A percentile compares a stretch with the other conserved stretches of the same genome.
phyloP scores from a whole-genome alignment of 805 yeast species.

The Candida silvicultrix region DNA sequence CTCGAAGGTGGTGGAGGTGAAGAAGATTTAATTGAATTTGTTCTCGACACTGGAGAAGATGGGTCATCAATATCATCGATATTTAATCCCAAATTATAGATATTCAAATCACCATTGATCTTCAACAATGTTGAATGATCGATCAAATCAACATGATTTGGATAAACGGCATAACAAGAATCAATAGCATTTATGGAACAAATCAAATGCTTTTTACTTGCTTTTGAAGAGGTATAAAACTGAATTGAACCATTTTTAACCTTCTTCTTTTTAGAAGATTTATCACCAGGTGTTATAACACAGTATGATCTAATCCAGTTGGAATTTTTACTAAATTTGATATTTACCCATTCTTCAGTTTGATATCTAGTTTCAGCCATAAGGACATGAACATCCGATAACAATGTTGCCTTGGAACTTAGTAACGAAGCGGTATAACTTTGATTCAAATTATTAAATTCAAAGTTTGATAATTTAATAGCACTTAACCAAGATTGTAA shows the following conservation, averaged over 20 bases:
- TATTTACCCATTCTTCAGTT: constrained; percentile 55
- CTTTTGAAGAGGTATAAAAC: constrained; percentile 43
- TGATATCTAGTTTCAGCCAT: constrained; percentile 41
- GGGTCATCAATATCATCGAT: not conserved
- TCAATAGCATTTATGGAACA: constrained; percentile 40
- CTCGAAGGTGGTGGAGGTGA: not conserved
- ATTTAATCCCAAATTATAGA: constrained; percentile 19
- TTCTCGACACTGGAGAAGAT: constrained; percentile 5
- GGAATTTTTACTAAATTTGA: constrained; percentile 52
- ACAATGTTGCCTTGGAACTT: constrained; percentile 48
- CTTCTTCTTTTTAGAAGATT: constrained; percentile 3
- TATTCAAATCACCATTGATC: constrained; percentile 45
- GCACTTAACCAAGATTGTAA: constrained; percentile 38
- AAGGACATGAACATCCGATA: constrained; percentile 54
- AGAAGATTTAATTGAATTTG: constrained; percentile 3
- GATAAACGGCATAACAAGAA: constrained; percentile 50
- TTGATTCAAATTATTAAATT: constrained; percentile 50
- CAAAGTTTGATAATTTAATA: constrained; percentile 48
- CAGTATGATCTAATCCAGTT: constrained; percentile 54
- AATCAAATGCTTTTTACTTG: constrained; percentile 44
- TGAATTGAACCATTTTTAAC: constrained; percentile 43
- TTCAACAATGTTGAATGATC: constrained; percentile 52
- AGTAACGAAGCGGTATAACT: constrained; percentile 60
- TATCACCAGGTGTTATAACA: constrained; percentile 40
- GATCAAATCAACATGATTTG: constrained; percentile 50